A percentile compares a stretch with the other conserved stretches of the same genome.
phyloP scores from a whole-genome alignment of 2,329 filamentous ascomycete species.

The Blumeria hordei region DNA sequence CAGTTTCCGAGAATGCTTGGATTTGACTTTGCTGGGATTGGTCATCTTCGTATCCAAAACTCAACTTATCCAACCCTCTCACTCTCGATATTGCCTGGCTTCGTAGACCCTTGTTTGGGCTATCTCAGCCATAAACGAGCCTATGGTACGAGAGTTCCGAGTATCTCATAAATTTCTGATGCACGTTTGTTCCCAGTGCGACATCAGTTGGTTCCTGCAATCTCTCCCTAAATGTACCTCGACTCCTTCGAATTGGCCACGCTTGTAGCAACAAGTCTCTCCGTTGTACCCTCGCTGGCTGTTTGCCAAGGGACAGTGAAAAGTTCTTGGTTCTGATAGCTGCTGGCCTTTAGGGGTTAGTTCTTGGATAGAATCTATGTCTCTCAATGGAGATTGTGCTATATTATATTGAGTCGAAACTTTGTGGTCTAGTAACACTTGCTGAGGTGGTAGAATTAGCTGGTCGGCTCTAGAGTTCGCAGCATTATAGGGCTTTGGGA shows the following conservation, averaged over 20 bases:
- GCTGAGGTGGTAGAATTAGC: not conserved
- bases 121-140: not conserved
- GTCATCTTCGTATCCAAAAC: not conserved
- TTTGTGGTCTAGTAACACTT: not conserved
- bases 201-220: too few relatives aligned
- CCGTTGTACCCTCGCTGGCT: not conserved
- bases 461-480: not conserved
- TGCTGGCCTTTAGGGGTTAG: not conserved
- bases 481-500: not conserved
- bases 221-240: too few relatives aligned
- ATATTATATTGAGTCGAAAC: not conserved
- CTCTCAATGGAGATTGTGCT: not conserved
- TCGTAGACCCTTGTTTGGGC: not conserved
- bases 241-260: too few relatives aligned
- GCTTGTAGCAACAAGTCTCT: too few relatives aligned
- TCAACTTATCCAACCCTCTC: not conserved
- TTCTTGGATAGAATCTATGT: not conserved
- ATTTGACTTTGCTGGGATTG: not conserved
- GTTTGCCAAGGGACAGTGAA: not conserved
- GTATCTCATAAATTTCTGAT: too few relatives aligned
- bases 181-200: too few relatives aligned
- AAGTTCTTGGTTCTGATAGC: not conserved
- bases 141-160: too few relatives aligned
- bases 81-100: not conserved
- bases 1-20: not conserved